Evolutionary conservation across 352 stramenopile genomes (phyloP).

Genomic region (Phytophthora litchii): DNA sequence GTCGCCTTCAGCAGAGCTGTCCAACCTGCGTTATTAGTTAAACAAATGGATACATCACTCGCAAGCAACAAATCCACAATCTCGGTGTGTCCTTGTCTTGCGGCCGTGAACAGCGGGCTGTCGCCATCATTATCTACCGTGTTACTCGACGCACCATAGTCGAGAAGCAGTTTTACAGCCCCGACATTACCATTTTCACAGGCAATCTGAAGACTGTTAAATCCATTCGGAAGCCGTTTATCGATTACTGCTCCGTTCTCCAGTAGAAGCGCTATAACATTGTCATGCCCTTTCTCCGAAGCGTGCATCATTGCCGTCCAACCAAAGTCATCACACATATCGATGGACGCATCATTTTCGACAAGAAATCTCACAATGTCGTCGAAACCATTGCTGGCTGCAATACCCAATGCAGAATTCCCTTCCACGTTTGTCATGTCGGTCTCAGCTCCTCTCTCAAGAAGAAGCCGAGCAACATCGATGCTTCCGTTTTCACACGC

Average conservation of each 20-base stretch:
- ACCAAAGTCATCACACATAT: background rate
- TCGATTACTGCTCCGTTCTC: constrained; percentile 1
- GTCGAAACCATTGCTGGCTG: background rate
- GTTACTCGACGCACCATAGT: background rate
- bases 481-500: constrained; percentile 4
- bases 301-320: constrained; percentile 1
- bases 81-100: background rate
- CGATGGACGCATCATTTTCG: background rate
- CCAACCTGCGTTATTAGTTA: constrained; percentile 5
- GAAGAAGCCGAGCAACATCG: constrained; percentile 2
- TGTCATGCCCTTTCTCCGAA: background rate
- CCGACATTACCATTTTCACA: background rate
- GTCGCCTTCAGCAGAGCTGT: constrained; percentile 10
- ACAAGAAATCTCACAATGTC: constrained; percentile 2
- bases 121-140: constrained; percentile 3
- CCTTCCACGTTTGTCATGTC: background rate
- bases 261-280: background rate
- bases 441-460: background rate
- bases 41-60: background rate
- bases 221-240: constrained; percentile 2
- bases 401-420: background rate
- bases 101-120: background rate
- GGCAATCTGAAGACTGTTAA: background rate
- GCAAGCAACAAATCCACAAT: constrained; percentile 6
- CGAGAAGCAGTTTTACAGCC: constrained; percentile 1